Evolutionary conservation across 202 grass and related monocot species (phyloP), one percentile per base, ranked within the genome.

Genomic region (Zizania palustris): DNA sequence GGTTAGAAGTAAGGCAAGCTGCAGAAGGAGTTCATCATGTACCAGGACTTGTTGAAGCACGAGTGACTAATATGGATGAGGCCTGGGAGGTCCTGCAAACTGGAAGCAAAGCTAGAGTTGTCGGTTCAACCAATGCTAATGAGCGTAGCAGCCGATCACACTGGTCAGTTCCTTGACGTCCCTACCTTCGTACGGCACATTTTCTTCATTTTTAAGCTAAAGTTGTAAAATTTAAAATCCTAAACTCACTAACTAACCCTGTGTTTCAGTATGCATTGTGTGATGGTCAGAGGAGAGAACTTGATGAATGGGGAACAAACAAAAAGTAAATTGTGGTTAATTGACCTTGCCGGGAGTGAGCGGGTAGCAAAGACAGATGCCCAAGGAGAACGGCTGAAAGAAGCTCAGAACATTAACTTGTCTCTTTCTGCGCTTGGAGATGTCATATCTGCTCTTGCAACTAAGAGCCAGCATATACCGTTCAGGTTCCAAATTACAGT

Each of bases 81-180:
- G 95, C 88, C 33, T 98, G 95, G 95, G 91, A 88, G 10, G 89
- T 95, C 60, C 42, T 98, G 15, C 80, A 92, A 88, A 93, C 87
- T 55, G 91, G 95, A 73, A 98, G 95, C 81, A 95, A 89, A 85
- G 91, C 91, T 8, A 92, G 95, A 74, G 85, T 71, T 51, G 87
- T 98, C 40, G 91, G 91, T 61, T 93, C 95, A 1, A 98, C 95
- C 9, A 94, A 90, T 83, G 91, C 95, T 69, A 98, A 98, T 15
- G 95, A 98, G 63, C 95, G 95, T 56, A 98, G 95, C 80, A 98
- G 89, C 73, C 80, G 95, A 35, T 98, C 89, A 42, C 95, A 98
- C 71, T 98, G 95, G 91, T 93, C 45, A 83, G 69, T 45, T 18
- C 9, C 5, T 72, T 72, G 62, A 56, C 28, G 4, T 45, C 20